Evolutionary conservation across 148 eudicot genomes (phyloP), one percentile per base, ranked within the genome.

Genomic region (Chenopodium quinoa): DNA sequence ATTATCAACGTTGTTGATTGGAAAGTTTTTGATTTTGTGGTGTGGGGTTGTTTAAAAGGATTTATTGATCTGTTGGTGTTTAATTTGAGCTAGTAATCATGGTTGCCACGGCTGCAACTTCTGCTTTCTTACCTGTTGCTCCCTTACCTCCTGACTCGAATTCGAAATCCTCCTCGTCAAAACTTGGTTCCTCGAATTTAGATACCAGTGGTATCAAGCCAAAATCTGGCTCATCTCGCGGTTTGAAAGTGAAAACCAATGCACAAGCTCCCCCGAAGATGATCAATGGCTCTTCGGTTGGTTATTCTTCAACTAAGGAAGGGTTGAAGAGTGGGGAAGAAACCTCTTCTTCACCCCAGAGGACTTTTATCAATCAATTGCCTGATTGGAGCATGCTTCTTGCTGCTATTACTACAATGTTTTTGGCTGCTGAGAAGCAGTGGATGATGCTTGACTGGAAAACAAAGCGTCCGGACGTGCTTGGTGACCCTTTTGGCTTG

Each of bases 351-450:
- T 94, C 91, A 79, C 89, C 93, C 17, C 90, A 92, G 0, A 89
- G 97, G 83, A 96, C 99, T 19, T 94, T 96, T 73, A 91, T 92
- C 68, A 96, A 96, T 75, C 97, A 92, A 29, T 91, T 96, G 88
- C 99, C 99, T 8, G 99, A 96, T 83, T 96, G 99, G 99, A 97
- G 99, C 82, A 91, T 97, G 98, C 99, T 97, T 75, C 94, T 97
- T 84, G 99, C 98, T 81, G 99, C 99, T 20, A 97, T 97, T 71
- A 97, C 99, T 5, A 97, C 99, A 0, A 85, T 94, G 17, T 94
- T 97, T 79, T 90, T 97, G 89, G 98, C 99, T 29, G 99, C 99
- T 6, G 99, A 97, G 90, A 94, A 97, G 91, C 99, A 97, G 73
- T 97, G 99, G 99, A 92, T 89, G 97, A 92, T 92, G 97, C 92